Percentiles rank a stretch among this genome's conserved stretches.
Conservation (phyloP, 495 filamentous ascomycete species). For the Penicillium samsonianum region DNA sequence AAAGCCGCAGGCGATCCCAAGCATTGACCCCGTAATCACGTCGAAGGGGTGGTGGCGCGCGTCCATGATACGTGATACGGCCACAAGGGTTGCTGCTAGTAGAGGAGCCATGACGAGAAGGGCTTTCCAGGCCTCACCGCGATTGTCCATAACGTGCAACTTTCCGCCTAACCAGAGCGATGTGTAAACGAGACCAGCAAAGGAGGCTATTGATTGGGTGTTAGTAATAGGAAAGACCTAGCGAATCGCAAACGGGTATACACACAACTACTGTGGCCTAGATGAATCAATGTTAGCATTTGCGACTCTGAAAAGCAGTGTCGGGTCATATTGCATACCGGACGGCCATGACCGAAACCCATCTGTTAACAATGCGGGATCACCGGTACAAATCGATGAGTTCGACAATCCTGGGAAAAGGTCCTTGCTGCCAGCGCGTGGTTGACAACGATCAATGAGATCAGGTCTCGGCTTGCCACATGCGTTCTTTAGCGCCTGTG, state of each 20-base stretch:
- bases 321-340: constrained; percentile 39
- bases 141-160: constrained; percentile 61
- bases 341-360: constrained; percentile 86
- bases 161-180: constrained; percentile 61
- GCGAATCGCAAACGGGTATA: constrained; percentile 1
- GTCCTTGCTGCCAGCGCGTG: constrained; percentile 42
- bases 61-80: constrained; percentile 66
- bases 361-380: constrained; percentile 70
- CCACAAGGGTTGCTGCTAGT: constrained; percentile 55
- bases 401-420: constrained; percentile 57
- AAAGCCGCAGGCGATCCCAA: constrained; percentile 56
- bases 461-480: constrained; percentile 86
- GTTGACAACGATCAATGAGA: constrained; percentile 69
- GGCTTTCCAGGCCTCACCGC: constrained; percentile 74
- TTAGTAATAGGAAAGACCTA: constrained; percentile 16
- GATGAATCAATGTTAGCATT: constrained; percentile 30
- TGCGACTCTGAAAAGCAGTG: background rate
- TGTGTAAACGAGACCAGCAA: constrained; percentile 80
- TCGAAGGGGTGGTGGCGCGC: constrained; percentile 89
- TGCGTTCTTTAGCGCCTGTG: constrained; percentile 80
- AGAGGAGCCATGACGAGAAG: constrained; percentile 64
- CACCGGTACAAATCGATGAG: constrained; percentile 66
- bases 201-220: constrained; percentile 48
- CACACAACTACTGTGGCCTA: constrained; percentile 58
- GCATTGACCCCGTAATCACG: constrained; percentile 73